Conservation (phyloP, 306 rosid species). For the Quercus engelmannii region DNA sequence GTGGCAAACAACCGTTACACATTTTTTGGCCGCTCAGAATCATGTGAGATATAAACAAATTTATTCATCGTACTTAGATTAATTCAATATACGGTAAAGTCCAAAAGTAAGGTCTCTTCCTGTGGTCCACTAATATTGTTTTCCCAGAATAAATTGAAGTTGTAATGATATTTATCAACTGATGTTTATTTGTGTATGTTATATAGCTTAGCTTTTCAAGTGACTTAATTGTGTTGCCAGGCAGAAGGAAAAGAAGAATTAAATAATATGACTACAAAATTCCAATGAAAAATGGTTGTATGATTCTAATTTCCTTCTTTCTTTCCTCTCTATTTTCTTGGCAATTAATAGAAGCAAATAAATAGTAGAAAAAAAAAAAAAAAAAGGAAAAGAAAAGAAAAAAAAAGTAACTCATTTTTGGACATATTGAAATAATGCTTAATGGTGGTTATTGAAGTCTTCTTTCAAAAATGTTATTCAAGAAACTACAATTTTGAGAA, state of each 20-base stretch:
- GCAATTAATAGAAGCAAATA: not conserved
- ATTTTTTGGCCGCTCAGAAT: conserved; percentile 81
- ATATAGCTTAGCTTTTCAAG: not conserved
- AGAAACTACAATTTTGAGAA: not conserved
- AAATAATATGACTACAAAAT: not conserved
- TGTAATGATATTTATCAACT: conserved; percentile 19
- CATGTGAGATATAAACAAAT: conserved; percentile 63
- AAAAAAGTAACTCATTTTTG: not conserved
- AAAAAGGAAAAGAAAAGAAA: too few species aligned
- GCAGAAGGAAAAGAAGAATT: conserved; percentile 1
- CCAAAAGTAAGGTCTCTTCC: conserved; percentile 3
- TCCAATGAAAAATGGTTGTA: not conserved
- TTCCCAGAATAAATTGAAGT: not conserved
- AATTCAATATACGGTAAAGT: conserved; percentile 2
- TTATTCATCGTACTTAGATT: not conserved
- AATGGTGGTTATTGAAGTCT: not conserved
- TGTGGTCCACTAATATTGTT: not conserved
- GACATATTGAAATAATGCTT: not conserved
- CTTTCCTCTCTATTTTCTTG: not conserved
- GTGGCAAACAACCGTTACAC: conserved; percentile 88
- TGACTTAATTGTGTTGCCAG: not conserved
- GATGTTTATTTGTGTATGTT: conserved; percentile 7
- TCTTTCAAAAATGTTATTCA: not conserved
- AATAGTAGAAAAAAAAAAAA: not conserved
- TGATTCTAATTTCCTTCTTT: not conserved